A percentile compares a stretch with the other conserved stretches of the same genome.
Evolutionary conservation across 306 rosid genomes (phyloP).

Genomic region (Clitoria ternatea): DNA sequence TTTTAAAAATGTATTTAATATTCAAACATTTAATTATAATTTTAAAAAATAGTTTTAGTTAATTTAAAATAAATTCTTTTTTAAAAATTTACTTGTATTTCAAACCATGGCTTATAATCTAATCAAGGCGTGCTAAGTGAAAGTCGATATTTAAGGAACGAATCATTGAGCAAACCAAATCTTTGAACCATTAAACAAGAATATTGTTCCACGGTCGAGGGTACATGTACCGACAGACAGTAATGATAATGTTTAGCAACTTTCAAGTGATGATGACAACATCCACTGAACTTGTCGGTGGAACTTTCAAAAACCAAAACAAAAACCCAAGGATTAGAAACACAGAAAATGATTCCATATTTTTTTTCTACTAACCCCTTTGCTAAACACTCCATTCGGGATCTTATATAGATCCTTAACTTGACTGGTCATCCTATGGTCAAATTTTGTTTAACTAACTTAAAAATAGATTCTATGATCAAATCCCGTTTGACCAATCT

Average conservation of each 20-base stretch:
- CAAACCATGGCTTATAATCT: too few relatives aligned
- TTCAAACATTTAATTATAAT: too few relatives aligned
- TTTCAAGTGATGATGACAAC: neutral
- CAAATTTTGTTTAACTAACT: neutral
- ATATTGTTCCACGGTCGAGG: neutral
- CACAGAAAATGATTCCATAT: neutral
- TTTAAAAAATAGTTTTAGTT: too few relatives aligned
- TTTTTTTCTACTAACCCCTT: neutral
- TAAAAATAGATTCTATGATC: too few relatives aligned
- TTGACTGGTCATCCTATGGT: too few relatives aligned
- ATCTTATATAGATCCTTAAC: too few relatives aligned
- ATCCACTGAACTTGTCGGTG: conserved; percentile 19
- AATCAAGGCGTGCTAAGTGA: neutral
- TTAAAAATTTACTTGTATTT: too few relatives aligned
- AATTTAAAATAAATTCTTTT: too few relatives aligned
- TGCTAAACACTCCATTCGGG: neutral
- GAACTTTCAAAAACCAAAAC: neutral
- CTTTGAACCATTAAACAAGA: neutral
- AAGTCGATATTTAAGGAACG: neutral
- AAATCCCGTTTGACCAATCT: too few relatives aligned
- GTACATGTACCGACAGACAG: neutral
- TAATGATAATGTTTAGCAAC: neutral
- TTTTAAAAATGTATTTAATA: too few relatives aligned
- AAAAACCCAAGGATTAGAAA: neutral
- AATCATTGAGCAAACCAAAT: neutral